phyloP scores from a whole-genome alignment of 768 basidiomycete species.

The Tulasnella sp. region DNA sequence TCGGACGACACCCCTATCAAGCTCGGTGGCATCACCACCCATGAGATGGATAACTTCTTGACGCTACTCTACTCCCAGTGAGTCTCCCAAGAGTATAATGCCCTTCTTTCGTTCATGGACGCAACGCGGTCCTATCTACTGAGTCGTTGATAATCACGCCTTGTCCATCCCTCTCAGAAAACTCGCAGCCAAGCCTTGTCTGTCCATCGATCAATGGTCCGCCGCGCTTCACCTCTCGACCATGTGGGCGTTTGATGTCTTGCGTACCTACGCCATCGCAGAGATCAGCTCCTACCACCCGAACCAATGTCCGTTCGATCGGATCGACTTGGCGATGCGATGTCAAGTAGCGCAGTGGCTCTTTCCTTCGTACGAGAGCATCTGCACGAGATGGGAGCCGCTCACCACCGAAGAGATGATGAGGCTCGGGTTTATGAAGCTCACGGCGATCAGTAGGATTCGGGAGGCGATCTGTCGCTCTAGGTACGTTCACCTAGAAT shows the following conservation, averaged over 20 bases:
- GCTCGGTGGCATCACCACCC: not conserved
- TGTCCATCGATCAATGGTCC: not conserved
- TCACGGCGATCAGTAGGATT: not conserved
- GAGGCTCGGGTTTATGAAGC: not conserved
- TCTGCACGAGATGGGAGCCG: not conserved
- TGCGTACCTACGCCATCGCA: not conserved
- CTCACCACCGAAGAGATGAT: not conserved
- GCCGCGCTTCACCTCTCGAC: not conserved
- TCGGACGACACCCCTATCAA: conserved; percentile 1
- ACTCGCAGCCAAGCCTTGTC: no score
- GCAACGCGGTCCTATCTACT: no score
- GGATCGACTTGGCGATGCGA: not conserved
- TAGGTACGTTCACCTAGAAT: no score
- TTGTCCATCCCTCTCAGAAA: no score
- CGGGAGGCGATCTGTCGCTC: not conserved
- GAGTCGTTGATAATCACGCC: no score
- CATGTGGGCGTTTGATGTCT: not conserved
- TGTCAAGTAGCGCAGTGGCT: conserved; percentile 1
- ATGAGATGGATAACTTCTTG: conserved; percentile 11
- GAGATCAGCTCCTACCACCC: not conserved
- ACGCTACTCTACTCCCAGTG: not conserved
- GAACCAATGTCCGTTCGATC: not conserved
- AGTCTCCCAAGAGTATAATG: no score
- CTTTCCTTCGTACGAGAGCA: not conserved
- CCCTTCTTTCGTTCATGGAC: not conserved